A percentile compares a stretch with the other conserved stretches of the same genome.
Conservation (phyloP, 306 rosid species). For the Prunus mume region DNA sequence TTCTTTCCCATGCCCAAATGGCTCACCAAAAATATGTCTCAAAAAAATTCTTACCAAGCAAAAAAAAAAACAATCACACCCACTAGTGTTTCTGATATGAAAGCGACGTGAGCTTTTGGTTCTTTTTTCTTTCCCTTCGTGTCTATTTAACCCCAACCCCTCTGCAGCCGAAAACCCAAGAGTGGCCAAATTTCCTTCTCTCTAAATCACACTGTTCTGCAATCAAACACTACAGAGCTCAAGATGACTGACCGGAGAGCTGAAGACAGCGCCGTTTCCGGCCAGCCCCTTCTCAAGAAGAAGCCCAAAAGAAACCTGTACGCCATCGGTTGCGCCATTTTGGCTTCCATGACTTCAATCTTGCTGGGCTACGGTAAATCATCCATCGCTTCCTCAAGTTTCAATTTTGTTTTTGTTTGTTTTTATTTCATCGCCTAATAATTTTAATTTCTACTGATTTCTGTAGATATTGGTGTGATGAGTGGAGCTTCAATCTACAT, state of each 20-base stretch:
- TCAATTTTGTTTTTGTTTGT: not conserved
- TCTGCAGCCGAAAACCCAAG: too few species aligned
- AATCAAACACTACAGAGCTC: too few species aligned
- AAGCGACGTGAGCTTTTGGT: too few species aligned
- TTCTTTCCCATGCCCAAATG: too few species aligned
- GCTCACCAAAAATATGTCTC: too few species aligned
- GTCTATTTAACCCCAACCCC: too few species aligned
- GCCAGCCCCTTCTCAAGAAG: conserved; percentile 13
- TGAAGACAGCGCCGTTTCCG: not conserved
- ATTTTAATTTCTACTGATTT: not conserved
- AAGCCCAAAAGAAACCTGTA: conserved; percentile 46
- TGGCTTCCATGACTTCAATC: conserved; percentile 66
- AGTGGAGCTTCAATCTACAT: conserved; percentile 61
- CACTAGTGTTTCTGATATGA: too few species aligned
- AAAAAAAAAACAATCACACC: too few species aligned
- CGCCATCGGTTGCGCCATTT: conserved; percentile 53
- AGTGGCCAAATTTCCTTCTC: too few species aligned
- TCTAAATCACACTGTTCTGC: too few species aligned
- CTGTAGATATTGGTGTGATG: conserved; percentile 60
- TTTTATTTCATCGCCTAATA: not conserved
- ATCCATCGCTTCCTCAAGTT: not conserved
- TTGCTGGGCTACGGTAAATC: conserved; percentile 60
- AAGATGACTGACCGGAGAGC: not conserved
- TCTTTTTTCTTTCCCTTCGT: too few species aligned
- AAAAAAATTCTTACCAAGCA: too few species aligned